These are phyloP conservation scores for Phoenix dactylifera DNA, from an alignment of 176 grass and related monocot genomes.

Conservation along the genomic window DNA sequence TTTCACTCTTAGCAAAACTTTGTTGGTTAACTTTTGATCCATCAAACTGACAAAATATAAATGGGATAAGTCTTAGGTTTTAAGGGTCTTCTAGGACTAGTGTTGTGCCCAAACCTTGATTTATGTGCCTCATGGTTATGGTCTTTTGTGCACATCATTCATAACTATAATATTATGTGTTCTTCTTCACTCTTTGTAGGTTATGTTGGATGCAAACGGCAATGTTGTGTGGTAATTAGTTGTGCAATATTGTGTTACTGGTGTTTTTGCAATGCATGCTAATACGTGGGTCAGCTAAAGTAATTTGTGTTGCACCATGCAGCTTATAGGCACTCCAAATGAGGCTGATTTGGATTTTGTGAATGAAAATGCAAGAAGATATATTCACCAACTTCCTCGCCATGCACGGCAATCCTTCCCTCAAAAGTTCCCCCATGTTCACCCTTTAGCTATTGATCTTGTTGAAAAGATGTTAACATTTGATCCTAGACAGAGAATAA, in stretches of 20 bases:
- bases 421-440: conserved; percentile 94
- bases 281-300: background rate
- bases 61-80: no score
- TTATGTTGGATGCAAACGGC: no score
- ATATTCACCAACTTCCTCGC: conserved; percentile 67
- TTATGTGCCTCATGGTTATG: no score
- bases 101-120: no score
- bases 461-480: conserved; percentile 97
- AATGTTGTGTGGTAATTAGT: no score
- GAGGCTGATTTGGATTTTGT: conserved; percentile 83
- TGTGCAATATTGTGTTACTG: background rate
- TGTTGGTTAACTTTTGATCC: no score
- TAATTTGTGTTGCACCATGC: conserved; percentile 1
- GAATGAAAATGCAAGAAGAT: conserved; percentile 98
- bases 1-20: no score
- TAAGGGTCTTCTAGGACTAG: no score
- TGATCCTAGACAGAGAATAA: conserved; percentile 95
- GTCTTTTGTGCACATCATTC: no score
- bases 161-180: no score
- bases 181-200: no score
- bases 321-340: conserved; percentile 94
- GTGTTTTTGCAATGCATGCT: conserved; percentile 3
- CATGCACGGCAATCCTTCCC: conserved; percentile 69
- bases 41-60: no score
- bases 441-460: conserved; percentile 79